Evolutionary conservation across 805 yeast genomes (phyloP), one percentile per base, ranked within the genome.

Genomic region (Pichia exigua): DNA sequence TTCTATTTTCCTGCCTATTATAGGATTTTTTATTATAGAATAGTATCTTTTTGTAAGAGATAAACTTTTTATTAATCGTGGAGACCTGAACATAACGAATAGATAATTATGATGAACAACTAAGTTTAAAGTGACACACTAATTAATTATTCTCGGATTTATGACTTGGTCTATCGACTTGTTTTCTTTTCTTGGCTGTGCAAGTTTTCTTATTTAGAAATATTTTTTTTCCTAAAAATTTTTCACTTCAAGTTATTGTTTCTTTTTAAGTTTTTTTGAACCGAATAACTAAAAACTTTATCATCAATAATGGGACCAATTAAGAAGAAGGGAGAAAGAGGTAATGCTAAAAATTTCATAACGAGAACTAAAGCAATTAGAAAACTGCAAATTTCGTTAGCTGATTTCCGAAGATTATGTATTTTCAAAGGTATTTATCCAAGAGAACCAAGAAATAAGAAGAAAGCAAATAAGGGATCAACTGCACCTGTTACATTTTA

Each of bases 351-450:
- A 72, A 87, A 89, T 70, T 94, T 85, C 71, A 78, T 94, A 65
- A 91, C 97, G 45, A 81, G 99, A 71, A 85, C 97, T 0, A 97
- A 89, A 68, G 99, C 99, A 6, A 85, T 94, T 47, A 83, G 85
- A 70, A 89, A 85, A 66, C 74, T 94, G 56, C 99, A 94, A 71
- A 85, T 94, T 28, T 86, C 97, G 2, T 76, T 94, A 47, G 97
- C 97, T 13, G 99, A 94, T 72, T 94, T 94, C 79, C 83, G 96
- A 73, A 82, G 99, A 64, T 77, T 94, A 65, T 94, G 99, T 77
- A 94, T 94, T 67, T 89, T 94, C 78, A 94, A 94, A 70, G 99
- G 99, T 48, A 91, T 94, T 57, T 94, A 89, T 66, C 99, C 99
- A 50, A 81, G 99, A 67, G 97, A 90, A 66, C 98, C 98, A 45